Evolutionary conservation across 805 yeast species (phyloP).

Genomic region (Teunomyces stri): DNA sequence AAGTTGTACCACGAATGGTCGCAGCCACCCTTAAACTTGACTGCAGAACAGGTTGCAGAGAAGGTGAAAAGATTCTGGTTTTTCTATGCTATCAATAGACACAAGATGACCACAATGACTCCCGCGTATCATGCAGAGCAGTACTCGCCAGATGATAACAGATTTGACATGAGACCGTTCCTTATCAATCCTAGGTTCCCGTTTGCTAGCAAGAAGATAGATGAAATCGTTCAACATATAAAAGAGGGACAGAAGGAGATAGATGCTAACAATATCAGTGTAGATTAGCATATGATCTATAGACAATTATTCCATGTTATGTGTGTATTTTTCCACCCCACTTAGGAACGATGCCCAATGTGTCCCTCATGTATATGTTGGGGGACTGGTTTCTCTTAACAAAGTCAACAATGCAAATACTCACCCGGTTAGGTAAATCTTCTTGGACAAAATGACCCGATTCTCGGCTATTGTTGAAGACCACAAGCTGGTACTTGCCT

Average conservation of each 20-base stretch:
- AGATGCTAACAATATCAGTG: constrained; percentile 35
- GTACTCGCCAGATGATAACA: constrained; percentile 96
- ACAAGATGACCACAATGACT: constrained; percentile 95
- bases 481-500: constrained; percentile 88
- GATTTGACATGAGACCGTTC: constrained; percentile 96
- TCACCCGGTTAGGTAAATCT: constrained; percentile 72
- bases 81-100: constrained; percentile 93
- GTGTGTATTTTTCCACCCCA: constrained; percentile 28
- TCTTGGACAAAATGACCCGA: constrained; percentile 96
- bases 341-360: constrained; percentile 30
- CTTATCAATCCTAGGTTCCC: constrained; percentile 85
- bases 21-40: constrained; percentile 57
- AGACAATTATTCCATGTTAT: background rate
- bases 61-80: constrained; percentile 92
- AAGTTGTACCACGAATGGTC: constrained; percentile 92
- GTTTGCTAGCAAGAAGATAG: constrained; percentile 89
- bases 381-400: constrained; percentile 44
- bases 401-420: constrained; percentile 51
- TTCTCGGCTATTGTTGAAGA: constrained; percentile 51
- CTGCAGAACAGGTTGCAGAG: constrained; percentile 82
- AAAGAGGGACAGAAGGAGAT: constrained; percentile 40
- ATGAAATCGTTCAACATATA: constrained; percentile 62
- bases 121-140: constrained; percentile 98
- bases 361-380: constrained; percentile 27
- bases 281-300: constrained; percentile 33